Base-by-base conservation (phyloP, 495 filamentous ascomycete species). In the Trichoderma virens region DNA sequence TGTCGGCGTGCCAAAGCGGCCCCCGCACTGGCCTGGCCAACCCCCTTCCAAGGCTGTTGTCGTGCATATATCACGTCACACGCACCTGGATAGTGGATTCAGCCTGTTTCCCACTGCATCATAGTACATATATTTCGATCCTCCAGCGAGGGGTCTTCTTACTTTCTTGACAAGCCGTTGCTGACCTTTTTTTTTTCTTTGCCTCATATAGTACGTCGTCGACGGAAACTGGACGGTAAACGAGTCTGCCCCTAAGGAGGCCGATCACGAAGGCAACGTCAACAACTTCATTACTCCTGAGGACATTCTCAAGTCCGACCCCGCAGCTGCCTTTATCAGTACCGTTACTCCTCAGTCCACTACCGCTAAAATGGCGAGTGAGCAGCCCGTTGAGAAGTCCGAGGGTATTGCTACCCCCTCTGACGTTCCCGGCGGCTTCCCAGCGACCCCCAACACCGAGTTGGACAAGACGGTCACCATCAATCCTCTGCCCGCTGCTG, bases 211-310 rank as follows among this genome's bases (percentile, higher is more conserved):
- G 91, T 98, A 96, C 76, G 89, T 98, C 67, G 93, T 95, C 56
- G 92, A 98, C 83, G 87, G 85, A 51, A 82, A 78, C 65, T 98
- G 94, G 94, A 85, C 83, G 27, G 90, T 86, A 67, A 90, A 97
- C 72, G 86, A 85, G 68, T 83, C 85, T 61, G 87, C 85, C 27
- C 90, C 90, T 31, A 84, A 89, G 75, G 91, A 96, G 76, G 82
- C 80, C 65, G 94, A 96, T 80, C 81, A 80, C 56, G 75, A 83
- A 61, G 85, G 87, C 66, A 94, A 92, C 81, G 79, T 90, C 63
- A 97, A 97, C 80, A 97, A 97, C 85, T 81, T 97, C 61, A 81
- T 98, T 34, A 80, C 84, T 14, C 86, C 89, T 18, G 83, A 91
- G 64, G 82, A 90, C 67, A 88, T 96, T 64, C 74, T 79, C 43